These are phyloP conservation scores for Leersia perrieri DNA, from an alignment of 176 grass and related monocot species.

Conservation along the genomic window DNA sequence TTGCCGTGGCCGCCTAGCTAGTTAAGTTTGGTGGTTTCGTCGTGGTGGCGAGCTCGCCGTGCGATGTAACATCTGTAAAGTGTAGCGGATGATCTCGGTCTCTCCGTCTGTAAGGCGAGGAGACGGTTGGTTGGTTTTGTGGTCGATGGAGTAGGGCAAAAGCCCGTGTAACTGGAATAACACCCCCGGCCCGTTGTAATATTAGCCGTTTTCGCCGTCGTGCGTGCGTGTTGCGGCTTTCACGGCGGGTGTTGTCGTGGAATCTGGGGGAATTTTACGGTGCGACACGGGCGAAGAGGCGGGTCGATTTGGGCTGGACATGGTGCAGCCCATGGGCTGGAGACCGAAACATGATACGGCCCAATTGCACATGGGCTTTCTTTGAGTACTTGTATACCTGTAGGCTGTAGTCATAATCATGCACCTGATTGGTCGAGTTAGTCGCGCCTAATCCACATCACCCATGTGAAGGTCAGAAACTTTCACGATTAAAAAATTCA, in stretches of 20 bases:
- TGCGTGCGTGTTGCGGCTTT: not conserved
- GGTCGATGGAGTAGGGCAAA: not conserved
- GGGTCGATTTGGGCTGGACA: not conserved
- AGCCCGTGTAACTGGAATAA: not conserved
- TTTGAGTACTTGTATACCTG: too few relatives aligned
- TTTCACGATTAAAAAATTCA: not conserved
- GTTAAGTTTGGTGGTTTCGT: too few relatives aligned
- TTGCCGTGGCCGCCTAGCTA: not conserved
- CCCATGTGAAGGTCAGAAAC: not conserved
- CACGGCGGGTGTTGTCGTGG: not conserved
- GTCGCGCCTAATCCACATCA: not conserved
- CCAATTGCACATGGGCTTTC: not conserved
- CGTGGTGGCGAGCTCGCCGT: not conserved
- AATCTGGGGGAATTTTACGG: not conserved
- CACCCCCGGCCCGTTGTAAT: not conserved
- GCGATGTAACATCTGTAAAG: conserved; percentile 22
- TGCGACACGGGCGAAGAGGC: not conserved
- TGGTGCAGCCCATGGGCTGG: not conserved
- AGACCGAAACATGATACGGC: not conserved
- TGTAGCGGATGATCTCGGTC: not conserved
- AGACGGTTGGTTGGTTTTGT: not conserved
- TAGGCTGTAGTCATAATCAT: too few relatives aligned
- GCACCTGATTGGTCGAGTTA: too few relatives aligned
- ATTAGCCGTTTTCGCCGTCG: not conserved
- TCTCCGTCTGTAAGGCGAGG: not conserved